Percentiles rank a stretch among this genome's conserved stretches.
These are phyloP conservation scores for Xylariaceae sp. DNA, from an alignment of 2,329 filamentous ascomycete genomes.

Conservation along the genomic window DNA sequence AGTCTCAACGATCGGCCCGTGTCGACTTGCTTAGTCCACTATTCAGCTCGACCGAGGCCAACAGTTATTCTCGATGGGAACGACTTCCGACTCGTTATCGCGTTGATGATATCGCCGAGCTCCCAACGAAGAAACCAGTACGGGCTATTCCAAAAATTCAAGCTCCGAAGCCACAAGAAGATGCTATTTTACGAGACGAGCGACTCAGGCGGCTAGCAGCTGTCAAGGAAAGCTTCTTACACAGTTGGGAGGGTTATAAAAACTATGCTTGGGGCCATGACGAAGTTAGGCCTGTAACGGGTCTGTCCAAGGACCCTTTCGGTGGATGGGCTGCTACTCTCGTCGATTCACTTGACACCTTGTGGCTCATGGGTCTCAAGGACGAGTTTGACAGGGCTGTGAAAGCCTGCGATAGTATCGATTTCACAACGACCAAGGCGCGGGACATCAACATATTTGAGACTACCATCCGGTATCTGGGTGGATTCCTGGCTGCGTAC, in stretches of 20 bases:
- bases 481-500: constrained; percentile 63
- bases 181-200: constrained; percentile 30
- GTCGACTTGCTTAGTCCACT: constrained; percentile 16
- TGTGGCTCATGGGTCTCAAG: constrained; percentile 66
- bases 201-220: constrained; percentile 38
- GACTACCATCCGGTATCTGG: constrained; percentile 65
- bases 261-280: constrained; percentile 59
- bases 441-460: constrained; percentile 61
- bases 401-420: constrained; percentile 50
- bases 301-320: constrained; percentile 49
- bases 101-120: constrained; percentile 28
- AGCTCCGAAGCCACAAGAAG: constrained; percentile 44
- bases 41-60: constrained; percentile 5
- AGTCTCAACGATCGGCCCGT: constrained; percentile 19
- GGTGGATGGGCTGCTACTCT: constrained; percentile 63
- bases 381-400: constrained; percentile 62
- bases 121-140: constrained; percentile 37
- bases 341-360: constrained; percentile 62
- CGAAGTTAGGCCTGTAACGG: constrained; percentile 54
- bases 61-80: constrained; percentile 26
- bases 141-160: constrained; percentile 57
- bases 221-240: constrained; percentile 46
- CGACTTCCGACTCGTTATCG: constrained; percentile 34
- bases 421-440: constrained; percentile 51
- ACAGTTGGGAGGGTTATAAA: constrained; percentile 57